phyloP scores from a whole-genome alignment of 805 yeast species.

The Starmera quercuum region DNA sequence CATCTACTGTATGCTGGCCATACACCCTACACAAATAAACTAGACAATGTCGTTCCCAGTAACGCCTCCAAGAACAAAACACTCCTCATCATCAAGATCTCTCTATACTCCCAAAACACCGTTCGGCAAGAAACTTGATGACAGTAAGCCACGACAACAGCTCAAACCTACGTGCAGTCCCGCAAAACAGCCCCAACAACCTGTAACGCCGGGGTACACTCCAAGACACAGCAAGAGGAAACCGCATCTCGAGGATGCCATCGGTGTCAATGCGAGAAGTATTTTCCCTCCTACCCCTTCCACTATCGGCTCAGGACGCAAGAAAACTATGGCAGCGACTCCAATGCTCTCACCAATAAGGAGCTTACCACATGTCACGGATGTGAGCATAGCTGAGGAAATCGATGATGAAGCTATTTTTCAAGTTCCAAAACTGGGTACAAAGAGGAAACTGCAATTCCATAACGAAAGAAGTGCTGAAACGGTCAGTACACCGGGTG shows the following conservation, averaged over 20 bases:
- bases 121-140: slow-evolving; percentile 10
- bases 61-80: slow-evolving; percentile 3
- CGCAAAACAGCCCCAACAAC: slow-evolving; percentile 2
- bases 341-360: slow-evolving; percentile 3
- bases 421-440: slow-evolving; percentile 9
- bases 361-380: slow-evolving; percentile 3
- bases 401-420: slow-evolving; percentile 3
- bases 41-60: neutral
- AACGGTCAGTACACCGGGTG: slow-evolving; percentile 26
- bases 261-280: slow-evolving; percentile 10
- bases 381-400: slow-evolving; percentile 1
- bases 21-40: too few relatives aligned
- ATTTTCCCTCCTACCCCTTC: slow-evolving; percentile 23
- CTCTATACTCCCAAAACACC: slow-evolving; percentile 16
- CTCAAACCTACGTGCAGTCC: slow-evolving; percentile 3
- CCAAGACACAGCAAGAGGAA: slow-evolving; percentile 13
- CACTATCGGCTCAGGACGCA: slow-evolving; percentile 20
- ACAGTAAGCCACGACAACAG: slow-evolving; percentile 4
- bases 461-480: slow-evolving; percentile 9
- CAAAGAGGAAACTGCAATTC: slow-evolving; percentile 15
- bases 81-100: slow-evolving; percentile 6
- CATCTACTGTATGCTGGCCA: too few relatives aligned
- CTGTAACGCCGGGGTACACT: slow-evolving; percentile 14
- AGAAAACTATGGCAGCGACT: slow-evolving; percentile 3
- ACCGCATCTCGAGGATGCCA: slow-evolving; percentile 8